Base-by-base conservation (phyloP, 2,329 filamentous ascomycete species). In the Penicillium sp. region DNA sequence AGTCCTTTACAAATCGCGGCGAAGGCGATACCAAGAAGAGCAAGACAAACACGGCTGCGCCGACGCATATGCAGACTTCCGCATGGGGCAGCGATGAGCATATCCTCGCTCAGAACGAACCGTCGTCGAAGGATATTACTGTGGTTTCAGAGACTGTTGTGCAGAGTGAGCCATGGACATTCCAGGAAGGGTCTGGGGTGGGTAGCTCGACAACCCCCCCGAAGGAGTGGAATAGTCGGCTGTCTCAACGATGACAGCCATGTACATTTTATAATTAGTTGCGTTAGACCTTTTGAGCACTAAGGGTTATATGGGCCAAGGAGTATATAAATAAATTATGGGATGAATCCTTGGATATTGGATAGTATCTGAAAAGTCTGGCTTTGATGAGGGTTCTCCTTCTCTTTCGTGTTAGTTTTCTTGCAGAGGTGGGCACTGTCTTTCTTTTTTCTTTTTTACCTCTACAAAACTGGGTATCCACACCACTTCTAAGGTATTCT, bases 81-180 rank as follows among this genome's bases (percentile, higher is more conserved):
- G 66, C 61, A 6, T 68, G 66, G 65, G 66, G 66, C 2, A 69
- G 66, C 29, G 68, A 71, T 29, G 68, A 70, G 52, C 59, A 67
- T 35, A 65, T 68, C 3, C 46, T 67, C 9, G 52, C 50, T 15
- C 52, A 54, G 12, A 49, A 31, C 5, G 45, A 52, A 4, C 40
- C 50, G 16, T 46, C 51, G 15, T 54, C 42, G 12, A 62, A 63
- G 25, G 58, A 64, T 48, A 67, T 68, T 23, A 68, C 63, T 15
- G 65, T 68, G 25, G 60, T 65, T 15, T 62, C 62, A 10, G 65
- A 68, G 51, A 68, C 61, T 41, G 54, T 65, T n/a, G 54, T 68
- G 8, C 51, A 60, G n/a, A 63, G 62, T 44, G 65, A 68, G 44
- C 55, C 55, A 6, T 64, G 60, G 60, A 27, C 4, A 6, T 41